Percentiles rank a stretch among this genome's conserved stretches.
Conservation (phyloP, 257 asterid genomes). For the Penstemon newberryi region DNA sequence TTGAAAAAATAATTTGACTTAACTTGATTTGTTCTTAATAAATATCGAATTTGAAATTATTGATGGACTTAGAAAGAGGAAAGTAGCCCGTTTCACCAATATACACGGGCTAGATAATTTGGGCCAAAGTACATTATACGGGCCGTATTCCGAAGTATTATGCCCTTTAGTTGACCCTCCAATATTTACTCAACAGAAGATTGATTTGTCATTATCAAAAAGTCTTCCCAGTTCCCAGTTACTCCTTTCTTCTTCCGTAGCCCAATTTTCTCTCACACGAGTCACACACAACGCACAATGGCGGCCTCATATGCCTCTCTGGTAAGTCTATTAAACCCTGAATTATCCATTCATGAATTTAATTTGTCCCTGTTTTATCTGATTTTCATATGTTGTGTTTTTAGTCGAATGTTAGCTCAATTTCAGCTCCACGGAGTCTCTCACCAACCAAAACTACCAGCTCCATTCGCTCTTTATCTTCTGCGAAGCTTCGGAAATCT, state of each 20-base stretch:
- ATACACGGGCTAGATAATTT: too few species aligned
- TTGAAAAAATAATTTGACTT: too few species aligned
- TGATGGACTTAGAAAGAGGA: too few species aligned
- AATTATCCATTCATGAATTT: too few species aligned
- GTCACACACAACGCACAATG: slow-evolving; percentile 35
- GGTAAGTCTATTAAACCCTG: slow-evolving; percentile 39
- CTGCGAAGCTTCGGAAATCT: slow-evolving; percentile 35
- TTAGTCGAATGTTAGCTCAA: slow-evolving; percentile 66
- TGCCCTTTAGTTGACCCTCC: too few species aligned
- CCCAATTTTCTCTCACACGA: neutral
- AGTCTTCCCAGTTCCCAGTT: slow-evolving; percentile 46
- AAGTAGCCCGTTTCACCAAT: too few species aligned
- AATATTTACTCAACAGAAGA: slow-evolving; percentile 28
- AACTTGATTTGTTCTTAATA: too few species aligned
- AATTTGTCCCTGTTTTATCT: neutral
- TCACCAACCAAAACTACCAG: slow-evolving; percentile 28
- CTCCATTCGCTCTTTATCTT: slow-evolving; percentile 35
- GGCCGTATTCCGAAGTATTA: neutral
- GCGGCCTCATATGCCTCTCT: slow-evolving; percentile 62
- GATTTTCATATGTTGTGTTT: neutral
- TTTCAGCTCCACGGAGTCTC: slow-evolving; percentile 47
- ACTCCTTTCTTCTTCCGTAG: slow-evolving; percentile 4
- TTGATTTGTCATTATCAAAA: slow-evolving; percentile 34
- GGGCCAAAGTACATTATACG: too few species aligned
- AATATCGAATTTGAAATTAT: too few species aligned